A percentile compares a stretch with the other conserved stretches of the same genome.
Evolutionary conservation across 352 stramenopile species (phyloP).

Genomic region (Pythium phragmiticola): DNA sequence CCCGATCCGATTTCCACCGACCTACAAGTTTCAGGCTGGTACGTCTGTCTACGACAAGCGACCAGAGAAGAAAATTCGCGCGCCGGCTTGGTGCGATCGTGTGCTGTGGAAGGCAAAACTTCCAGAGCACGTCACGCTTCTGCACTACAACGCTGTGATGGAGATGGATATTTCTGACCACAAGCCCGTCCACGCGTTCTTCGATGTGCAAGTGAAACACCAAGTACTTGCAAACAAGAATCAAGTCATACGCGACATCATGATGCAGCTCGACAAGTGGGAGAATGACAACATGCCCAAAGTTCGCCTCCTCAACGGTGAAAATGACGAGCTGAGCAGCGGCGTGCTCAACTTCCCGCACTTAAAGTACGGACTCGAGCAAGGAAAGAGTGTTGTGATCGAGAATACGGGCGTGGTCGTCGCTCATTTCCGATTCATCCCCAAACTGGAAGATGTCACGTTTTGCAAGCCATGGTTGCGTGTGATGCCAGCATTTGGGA

Average conservation of each 20-base stretch:
- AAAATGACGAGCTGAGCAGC: constrained; percentile 40
- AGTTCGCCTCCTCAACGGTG: constrained; percentile 72
- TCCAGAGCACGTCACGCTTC: constrained; percentile 46
- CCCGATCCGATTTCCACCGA: constrained; percentile 90
- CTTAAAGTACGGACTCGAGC: constrained; percentile 62
- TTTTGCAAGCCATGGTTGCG: constrained; percentile 94
- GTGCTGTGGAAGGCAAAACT: constrained; percentile 80
- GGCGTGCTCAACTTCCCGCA: constrained; percentile 65
- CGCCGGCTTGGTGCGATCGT: constrained; percentile 96
- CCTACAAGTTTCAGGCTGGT: constrained; percentile 97
- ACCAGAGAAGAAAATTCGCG: constrained; percentile 98
- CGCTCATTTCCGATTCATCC: constrained; percentile 94
- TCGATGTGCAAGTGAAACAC: constrained; percentile 91
- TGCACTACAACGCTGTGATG: constrained; percentile 88
- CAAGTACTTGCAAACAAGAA: constrained; percentile 90
- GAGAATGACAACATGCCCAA: constrained; percentile 96
- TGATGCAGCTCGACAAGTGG: constrained; percentile 94
- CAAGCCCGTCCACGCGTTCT: constrained; percentile 95
- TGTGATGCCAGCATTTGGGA: constrained; percentile 86
- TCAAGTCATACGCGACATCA: constrained; percentile 92
- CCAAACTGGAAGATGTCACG: constrained; percentile 80
- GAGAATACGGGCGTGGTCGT: constrained; percentile 94
- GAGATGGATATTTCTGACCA: constrained; percentile 97
- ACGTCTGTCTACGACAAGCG: constrained; percentile 96
- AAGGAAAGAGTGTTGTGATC: constrained; percentile 63